phyloP scores from a whole-genome alignment of 768 basidiomycete species.

The Symmetrospora coprosmae region DNA sequence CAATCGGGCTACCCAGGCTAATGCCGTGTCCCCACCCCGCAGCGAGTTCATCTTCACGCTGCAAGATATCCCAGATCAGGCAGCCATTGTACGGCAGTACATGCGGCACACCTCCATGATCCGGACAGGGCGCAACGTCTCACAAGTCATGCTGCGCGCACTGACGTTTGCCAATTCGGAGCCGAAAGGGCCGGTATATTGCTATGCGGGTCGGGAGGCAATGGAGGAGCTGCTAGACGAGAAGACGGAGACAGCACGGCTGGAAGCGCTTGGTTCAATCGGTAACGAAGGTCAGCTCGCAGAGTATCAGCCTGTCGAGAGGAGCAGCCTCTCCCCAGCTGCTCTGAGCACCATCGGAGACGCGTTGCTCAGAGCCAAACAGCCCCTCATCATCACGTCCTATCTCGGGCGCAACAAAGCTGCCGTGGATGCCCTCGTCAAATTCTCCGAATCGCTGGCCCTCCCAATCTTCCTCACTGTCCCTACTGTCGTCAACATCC shows the following conservation, averaged over 20 bases:
- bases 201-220: slow-evolving; percentile 58
- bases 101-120: slow-evolving; percentile 57
- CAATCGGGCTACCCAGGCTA: no score
- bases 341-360: slow-evolving; percentile 40
- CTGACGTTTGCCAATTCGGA: slow-evolving; percentile 57
- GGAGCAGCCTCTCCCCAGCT: slow-evolving; percentile 42
- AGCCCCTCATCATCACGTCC: slow-evolving; percentile 54
- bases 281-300: slow-evolving; percentile 34
- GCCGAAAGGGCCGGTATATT: slow-evolving; percentile 59
- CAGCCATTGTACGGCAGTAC: slow-evolving; percentile 55
- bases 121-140: slow-evolving; percentile 44
- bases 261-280: slow-evolving; percentile 37
- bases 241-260: background rate
- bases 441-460: slow-evolving; percentile 45
- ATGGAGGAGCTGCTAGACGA: slow-evolving; percentile 51
- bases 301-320: slow-evolving; percentile 47
- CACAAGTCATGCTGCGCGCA: slow-evolving; percentile 47
- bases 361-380: slow-evolving; percentile 44
- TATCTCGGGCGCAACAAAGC: slow-evolving; percentile 47
- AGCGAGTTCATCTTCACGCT: background rate
- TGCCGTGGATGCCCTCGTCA: slow-evolving; percentile 42
- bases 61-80: slow-evolving; percentile 56
- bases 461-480: slow-evolving; percentile 48
- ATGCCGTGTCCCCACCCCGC: no score
- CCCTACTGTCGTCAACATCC: slow-evolving; percentile 45